phyloP scores from a whole-genome alignment of 139 green algal genomes.

The Chlamydomonas urium region DNA sequence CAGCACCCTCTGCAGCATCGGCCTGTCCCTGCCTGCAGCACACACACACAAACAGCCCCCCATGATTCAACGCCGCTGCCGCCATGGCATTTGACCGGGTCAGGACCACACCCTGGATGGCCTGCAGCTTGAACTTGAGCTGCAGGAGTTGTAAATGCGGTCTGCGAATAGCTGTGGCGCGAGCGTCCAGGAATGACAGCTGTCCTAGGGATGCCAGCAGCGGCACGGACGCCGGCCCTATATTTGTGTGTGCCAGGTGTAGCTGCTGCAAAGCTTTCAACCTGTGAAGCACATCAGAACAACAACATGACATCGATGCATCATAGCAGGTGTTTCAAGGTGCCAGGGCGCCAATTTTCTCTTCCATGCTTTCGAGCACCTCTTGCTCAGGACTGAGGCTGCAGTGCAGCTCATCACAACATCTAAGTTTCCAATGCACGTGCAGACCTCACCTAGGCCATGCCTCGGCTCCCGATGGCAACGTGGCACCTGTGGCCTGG shows the following conservation, averaged over 20 bases:
- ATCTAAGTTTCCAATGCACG: not conserved
- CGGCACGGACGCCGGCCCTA: not conserved
- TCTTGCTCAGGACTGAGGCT: too few relatives aligned
- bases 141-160: not conserved
- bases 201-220: not conserved
- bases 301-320: not conserved
- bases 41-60: not conserved
- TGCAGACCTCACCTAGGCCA: not conserved
- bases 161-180: not conserved
- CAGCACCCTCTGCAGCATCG: too few relatives aligned
- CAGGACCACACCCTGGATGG: not conserved
- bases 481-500: not conserved
- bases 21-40: not conserved
- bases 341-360: not conserved
- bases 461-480: not conserved
- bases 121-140: not conserved
- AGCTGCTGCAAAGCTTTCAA: not conserved
- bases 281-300: not conserved
- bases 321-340: too few relatives aligned
- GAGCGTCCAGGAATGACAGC: not conserved
- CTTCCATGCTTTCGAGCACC: not conserved
- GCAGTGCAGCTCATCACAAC: not conserved
- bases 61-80: not conserved
- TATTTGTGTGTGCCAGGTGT: not conserved
- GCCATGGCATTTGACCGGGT: not conserved